Base-by-base conservation (phyloP, 768 basidiomycete genomes). In the Pulveroboletus sp. region DNA sequence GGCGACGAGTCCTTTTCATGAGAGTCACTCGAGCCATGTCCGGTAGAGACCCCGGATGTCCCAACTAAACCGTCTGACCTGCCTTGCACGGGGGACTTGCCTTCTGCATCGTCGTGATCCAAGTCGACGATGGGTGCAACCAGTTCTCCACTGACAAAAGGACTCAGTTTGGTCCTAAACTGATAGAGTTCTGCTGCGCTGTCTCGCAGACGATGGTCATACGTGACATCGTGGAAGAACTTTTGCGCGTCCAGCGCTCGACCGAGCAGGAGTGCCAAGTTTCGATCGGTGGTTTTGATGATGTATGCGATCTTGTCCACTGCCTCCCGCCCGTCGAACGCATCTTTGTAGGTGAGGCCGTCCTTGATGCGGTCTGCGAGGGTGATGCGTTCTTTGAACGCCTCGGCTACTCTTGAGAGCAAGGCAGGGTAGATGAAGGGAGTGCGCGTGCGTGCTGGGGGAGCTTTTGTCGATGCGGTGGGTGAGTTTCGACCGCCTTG, bases 151-250 rank as follows among this genome's bases (percentile, higher is more conserved):
- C 85, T 85, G 49, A 89, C 87, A 62, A 93, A 94, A 3, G 90
- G 90, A 61, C 85, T 91, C 33, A 97, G 64, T 60, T 85, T 82
- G 40, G 90, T 85, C 55, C 84, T 77, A 69, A 99, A 98, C 64
- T 95, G 94, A 69, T 97, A 99, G 25, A 99, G 70, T 69, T 99
- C 97, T 52, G 78, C 77, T 0, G 84, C 73, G 60, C 84, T 92
- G 69, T 98, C 97, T 43, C 97, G 75, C 49, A 99, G 66, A 13
- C 95, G 86, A 66, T 99, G 97, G 62, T 97, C 95, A 63, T 98
- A 99, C 9, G 97, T 97, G 57, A 99, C 97, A 62, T 98, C 97
- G 63, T 99, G 97, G 65, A 99, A 98, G 72, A 93, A 98, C 71
- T 98, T 98, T 68, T 98, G 97, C 9, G 94, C 88, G 62, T 98